phyloP scores from a whole-genome alignment of 2,329 filamentous ascomycete species.

The Microcera coccophila region DNA sequence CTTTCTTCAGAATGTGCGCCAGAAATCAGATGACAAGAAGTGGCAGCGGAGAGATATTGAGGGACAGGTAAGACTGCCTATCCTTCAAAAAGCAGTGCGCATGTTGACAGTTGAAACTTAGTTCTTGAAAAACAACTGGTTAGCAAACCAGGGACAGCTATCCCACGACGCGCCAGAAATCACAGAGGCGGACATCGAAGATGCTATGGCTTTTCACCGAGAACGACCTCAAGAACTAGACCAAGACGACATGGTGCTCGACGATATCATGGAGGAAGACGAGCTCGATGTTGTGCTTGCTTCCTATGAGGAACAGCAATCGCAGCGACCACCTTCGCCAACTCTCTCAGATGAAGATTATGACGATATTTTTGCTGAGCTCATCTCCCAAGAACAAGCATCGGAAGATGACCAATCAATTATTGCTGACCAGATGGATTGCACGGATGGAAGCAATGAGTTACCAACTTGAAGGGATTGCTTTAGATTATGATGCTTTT shows the following conservation, averaged over 20 bases:
- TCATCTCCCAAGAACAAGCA: constrained; percentile 31
- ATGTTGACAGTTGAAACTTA: constrained; percentile 16
- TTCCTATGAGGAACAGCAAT: constrained; percentile 38
- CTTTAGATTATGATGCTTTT: constrained; percentile 10
- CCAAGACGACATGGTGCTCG: constrained; percentile 50
- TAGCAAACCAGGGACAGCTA: constrained; percentile 32
- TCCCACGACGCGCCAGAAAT: constrained; percentile 36
- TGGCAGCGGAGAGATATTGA: constrained; percentile 62
- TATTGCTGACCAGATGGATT: constrained; percentile 44
- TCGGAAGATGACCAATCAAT: constrained; percentile 11
- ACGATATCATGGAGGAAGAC: constrained; percentile 47
- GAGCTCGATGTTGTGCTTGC: constrained; percentile 57
- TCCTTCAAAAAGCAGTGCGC: background rate
- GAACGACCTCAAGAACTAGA: constrained; percentile 23
- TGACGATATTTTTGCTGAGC: constrained; percentile 54
- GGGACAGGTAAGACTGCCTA: constrained; percentile 39
- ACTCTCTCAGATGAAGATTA: constrained; percentile 56
- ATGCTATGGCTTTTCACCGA: constrained; percentile 39
- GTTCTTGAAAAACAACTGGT: constrained; percentile 36
- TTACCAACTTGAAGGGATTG: constrained; percentile 11
- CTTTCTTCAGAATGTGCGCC: constrained; percentile 65
- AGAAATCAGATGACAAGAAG: constrained; percentile 55
- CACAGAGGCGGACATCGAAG: constrained; percentile 50
- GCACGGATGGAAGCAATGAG: constrained; percentile 33
- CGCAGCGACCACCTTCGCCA: constrained; percentile 29